Evolutionary conservation across 208 protist genomes (phyloP).

Genomic region (Trichomonas gallinae): DNA sequence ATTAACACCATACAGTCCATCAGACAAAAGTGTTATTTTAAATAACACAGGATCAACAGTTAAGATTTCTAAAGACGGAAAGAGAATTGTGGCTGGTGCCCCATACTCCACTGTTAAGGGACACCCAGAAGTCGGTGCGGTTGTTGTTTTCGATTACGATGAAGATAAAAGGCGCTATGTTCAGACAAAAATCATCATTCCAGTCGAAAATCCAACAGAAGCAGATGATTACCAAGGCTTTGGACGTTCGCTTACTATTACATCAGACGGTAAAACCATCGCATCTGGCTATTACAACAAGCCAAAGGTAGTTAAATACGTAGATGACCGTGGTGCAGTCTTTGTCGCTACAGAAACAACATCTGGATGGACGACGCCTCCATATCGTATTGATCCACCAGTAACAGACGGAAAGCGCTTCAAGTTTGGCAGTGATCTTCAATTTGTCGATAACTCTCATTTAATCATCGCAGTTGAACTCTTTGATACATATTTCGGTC

Average conservation of each 20-base stretch:
- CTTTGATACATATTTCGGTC: background rate
- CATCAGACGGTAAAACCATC: background rate
- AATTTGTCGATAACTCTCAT: background rate
- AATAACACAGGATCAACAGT: background rate
- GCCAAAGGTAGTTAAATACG: background rate
- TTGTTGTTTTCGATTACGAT: background rate
- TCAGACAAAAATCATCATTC: background rate
- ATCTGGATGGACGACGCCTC: background rate
- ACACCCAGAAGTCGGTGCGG: background rate
- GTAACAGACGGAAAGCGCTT: background rate
- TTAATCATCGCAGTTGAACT: background rate
- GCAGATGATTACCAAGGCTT: background rate
- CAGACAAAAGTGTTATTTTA: background rate
- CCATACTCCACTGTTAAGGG: background rate
- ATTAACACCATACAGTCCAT: background rate
- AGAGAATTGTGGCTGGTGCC: background rate
- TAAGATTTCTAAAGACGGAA: background rate
- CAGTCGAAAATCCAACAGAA: background rate
- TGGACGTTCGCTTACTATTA: background rate
- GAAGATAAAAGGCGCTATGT: background rate
- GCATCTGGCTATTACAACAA: background rate
- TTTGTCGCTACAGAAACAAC: background rate
- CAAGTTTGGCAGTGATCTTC: background rate
- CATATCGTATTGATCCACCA: background rate
- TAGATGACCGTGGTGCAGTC: background rate